Percentiles rank a stretch among this genome's conserved stretches.
Evolutionary conservation across 129 eudicot species (phyloP).

Genomic region (Flaveria brownii): DNA sequence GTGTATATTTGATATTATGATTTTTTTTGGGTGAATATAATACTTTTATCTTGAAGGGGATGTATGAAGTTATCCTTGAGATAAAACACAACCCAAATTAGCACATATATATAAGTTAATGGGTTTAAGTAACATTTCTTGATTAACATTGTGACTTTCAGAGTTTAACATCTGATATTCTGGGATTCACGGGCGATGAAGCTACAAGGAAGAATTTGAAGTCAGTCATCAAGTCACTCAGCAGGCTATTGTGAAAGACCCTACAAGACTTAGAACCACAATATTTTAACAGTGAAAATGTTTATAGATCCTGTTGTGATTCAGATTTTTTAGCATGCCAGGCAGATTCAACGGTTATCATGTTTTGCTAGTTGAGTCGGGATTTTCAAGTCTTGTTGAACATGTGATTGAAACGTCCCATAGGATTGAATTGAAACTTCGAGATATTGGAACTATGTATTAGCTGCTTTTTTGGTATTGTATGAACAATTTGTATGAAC

Average conservation of each 20-base stretch:
- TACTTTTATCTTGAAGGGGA: not conserved
- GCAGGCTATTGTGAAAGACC: conserved; percentile 61
- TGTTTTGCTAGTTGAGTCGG: conserved; percentile 34
- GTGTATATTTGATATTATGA: too few relatives aligned
- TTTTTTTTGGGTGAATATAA: not conserved
- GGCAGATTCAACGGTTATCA: conserved; percentile 6
- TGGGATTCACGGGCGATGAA: conserved; percentile 92
- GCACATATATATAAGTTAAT: not conserved
- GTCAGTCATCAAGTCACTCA: conserved; percentile 74
- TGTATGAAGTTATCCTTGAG: not conserved
- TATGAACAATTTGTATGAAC: conserved; percentile 32
- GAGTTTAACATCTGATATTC: conserved; percentile 82
- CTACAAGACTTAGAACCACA: conserved; percentile 7
- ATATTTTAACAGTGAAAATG: conserved; percentile 21
- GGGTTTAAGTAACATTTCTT: not conserved
- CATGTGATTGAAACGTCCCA: not conserved
- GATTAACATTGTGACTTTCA: conserved; percentile 28
- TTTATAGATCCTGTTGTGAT: conserved; percentile 27
- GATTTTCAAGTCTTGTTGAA: conserved; percentile 26
- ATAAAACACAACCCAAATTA: not conserved
- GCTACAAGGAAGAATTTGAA: conserved; percentile 77
- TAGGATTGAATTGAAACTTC: conserved; percentile 18
- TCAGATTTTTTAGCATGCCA: conserved; percentile 18
- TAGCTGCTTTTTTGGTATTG: conserved; percentile 21
- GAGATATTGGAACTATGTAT: conserved; percentile 16